These are phyloP conservation scores for Curvularia verruculosa DNA, from an alignment of 2,329 filamentous ascomycete species.

Conservation along the genomic window DNA sequence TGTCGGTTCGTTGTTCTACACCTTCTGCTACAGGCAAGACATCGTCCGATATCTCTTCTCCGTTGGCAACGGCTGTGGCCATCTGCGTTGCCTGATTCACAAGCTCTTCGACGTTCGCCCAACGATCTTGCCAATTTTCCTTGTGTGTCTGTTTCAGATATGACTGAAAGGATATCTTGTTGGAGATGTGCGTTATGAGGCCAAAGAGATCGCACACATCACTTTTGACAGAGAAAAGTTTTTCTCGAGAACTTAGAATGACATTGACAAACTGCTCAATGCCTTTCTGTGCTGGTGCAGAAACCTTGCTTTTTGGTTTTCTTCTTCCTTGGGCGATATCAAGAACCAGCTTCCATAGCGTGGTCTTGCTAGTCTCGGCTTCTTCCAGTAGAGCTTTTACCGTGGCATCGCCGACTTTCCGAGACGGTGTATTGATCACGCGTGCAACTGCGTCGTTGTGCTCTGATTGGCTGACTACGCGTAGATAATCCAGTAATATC, in stretches of 20 bases:
- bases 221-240: slow-evolving; percentile 56
- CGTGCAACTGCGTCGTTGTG: slow-evolving; percentile 86
- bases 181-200: slow-evolving; percentile 63
- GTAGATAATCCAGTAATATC: slow-evolving; percentile 83
- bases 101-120: slow-evolving; percentile 92
- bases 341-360: slow-evolving; percentile 78
- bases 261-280: slow-evolving; percentile 65
- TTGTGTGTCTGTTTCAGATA: slow-evolving; percentile 73
- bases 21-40: slow-evolving; percentile 71
- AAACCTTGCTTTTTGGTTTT: slow-evolving; percentile 60
- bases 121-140: slow-evolving; percentile 70
- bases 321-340: slow-evolving; percentile 60
- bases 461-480: slow-evolving; percentile 80
- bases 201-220: slow-evolving; percentile 50
- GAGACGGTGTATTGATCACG: slow-evolving; percentile 82
- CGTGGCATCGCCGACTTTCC: slow-evolving; percentile 81
- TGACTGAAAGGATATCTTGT: slow-evolving; percentile 73
- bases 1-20: slow-evolving; percentile 64
- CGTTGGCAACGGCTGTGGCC: slow-evolving; percentile 53
- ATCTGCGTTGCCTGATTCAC: slow-evolving; percentile 79
- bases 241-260: slow-evolving; percentile 63
- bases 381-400: slow-evolving; percentile 76
- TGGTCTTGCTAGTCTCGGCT: slow-evolving; percentile 70
- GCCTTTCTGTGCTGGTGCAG: slow-evolving; percentile 61
- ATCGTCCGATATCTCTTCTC: slow-evolving; percentile 53